phyloP scores from a whole-genome alignment of 371 early-diverging fungal genomes.

The Parasitella parasitica region DNA sequence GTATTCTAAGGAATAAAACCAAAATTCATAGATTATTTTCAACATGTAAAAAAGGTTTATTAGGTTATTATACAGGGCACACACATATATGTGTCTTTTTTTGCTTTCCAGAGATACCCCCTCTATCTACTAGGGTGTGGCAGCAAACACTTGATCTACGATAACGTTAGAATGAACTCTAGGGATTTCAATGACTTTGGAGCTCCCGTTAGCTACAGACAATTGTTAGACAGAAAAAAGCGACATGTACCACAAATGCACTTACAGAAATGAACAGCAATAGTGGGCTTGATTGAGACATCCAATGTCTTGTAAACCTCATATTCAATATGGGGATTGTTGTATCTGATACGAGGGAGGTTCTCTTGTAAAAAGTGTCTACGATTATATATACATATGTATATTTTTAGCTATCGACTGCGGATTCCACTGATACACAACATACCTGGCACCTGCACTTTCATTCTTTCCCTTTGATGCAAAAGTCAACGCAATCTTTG shows the following conservation, averaged over 20 bases:
- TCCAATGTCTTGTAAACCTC: constrained; percentile 52
- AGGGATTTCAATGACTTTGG: constrained; percentile 51
- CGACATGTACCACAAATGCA: neutral
- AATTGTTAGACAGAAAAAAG: neutral
- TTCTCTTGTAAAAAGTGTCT: constrained; percentile 64
- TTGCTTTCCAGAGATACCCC: neutral
- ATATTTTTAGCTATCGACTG: neutral
- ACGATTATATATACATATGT: neutral
- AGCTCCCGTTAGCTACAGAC: constrained; percentile 39
- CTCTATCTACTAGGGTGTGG: constrained; percentile 38
- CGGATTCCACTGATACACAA: neutral
- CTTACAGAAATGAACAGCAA: constrained; percentile 63
- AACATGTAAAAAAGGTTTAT: neutral
- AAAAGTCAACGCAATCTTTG: constrained; percentile 57
- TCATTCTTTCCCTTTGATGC: constrained; percentile 55
- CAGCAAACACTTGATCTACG: constrained; percentile 51
- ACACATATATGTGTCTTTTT: neutral
- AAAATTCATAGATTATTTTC: neutral
- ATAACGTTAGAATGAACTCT: constrained; percentile 52
- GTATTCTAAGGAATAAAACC: neutral
- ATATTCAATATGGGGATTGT: constrained; percentile 57
- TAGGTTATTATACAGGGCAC: constrained; percentile 1
- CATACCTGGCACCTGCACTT: constrained; percentile 62
- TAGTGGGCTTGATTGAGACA: constrained; percentile 43
- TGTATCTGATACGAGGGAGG: constrained; percentile 63